Evolutionary conservation across 2,329 filamentous ascomycete genomes (phyloP).

Genomic region (Akanthomyces lecanii): DNA sequence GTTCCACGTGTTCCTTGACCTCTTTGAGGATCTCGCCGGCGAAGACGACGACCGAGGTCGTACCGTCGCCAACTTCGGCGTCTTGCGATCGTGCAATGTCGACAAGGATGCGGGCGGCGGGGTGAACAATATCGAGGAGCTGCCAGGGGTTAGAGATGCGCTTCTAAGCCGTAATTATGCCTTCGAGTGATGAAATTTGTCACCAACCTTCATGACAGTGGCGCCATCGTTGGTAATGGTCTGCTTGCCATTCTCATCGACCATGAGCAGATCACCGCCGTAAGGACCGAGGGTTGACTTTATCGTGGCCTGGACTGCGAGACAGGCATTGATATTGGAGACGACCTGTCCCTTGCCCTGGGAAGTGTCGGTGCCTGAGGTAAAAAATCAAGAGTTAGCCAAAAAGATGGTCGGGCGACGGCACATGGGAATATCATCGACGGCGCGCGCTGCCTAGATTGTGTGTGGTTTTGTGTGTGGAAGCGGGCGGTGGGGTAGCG

Average conservation of each 20-base stretch:
- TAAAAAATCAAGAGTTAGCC: conserved; percentile 21
- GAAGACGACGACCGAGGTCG: conserved; percentile 92
- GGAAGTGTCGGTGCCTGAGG: conserved; percentile 86
- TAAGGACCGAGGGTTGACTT: conserved; percentile 95
- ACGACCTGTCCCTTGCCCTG: conserved; percentile 96
- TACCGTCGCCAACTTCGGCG: conserved; percentile 96
- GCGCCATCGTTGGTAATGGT: conserved; percentile 99
- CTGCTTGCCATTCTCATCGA: conserved; percentile 90
- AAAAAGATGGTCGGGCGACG: not conserved
- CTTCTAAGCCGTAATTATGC: not conserved
- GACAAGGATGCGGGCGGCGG: conserved; percentile 92
- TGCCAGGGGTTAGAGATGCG: conserved; percentile 31
- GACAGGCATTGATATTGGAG: conserved; percentile 97
- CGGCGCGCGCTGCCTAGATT: conserved; percentile 1
- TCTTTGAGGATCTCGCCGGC: conserved; percentile 98
- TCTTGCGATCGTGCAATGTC: conserved; percentile 99
- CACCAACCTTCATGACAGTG: conserved; percentile 90
- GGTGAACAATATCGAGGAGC: conserved; percentile 98
- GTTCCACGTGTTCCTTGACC: conserved; percentile 91
- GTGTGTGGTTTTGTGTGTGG: conserved; percentile 15
- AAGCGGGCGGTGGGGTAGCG: conserved; percentile 35
- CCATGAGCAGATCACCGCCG: conserved; percentile 91
- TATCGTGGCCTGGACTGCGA: conserved; percentile 92
- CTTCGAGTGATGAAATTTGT: not conserved
- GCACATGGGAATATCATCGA: not conserved